Evolutionary conservation across 2,329 filamentous ascomycete genomes (phyloP), one percentile per base, ranked within the genome.

Genomic region (Penicillium sp.): DNA sequence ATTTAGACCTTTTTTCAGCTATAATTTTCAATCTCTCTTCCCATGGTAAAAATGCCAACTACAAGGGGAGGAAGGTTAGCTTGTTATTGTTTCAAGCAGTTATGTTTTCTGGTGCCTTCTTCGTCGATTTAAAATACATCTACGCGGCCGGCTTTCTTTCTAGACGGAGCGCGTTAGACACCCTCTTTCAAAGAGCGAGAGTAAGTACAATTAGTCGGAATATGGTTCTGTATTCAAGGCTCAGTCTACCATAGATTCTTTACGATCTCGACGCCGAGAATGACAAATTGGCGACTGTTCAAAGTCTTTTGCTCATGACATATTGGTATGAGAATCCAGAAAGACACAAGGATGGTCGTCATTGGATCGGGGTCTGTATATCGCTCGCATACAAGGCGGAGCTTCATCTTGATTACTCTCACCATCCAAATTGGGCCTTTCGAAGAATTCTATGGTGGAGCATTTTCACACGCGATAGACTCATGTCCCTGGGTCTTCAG

Each of bases 371-470:
- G 2, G 32, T 51, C 2, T 54, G 51, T 13, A 43, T 54, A 12
- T 51, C 47, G 1, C 47, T 54, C 5, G 47, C 47, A 21, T 50
- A 23, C 26, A 54, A 54, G 21, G 23, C 45, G 1, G 42, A 33
- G 10, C 47, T 54, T 7, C 48, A 54, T 36, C 33, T 45, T 2
- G 34, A 49, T 13, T 27, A 45, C 6, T 29, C 41, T 4, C 20
- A 34, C 2, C 18, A 41, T 12, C 26, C 40, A 8, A 12, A 34
- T 27, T 42, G 27, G 13, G 30, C 44, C 24, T 46, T 95, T n/a
- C 92, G 90, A 87, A 94, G 93, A 73, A 81, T 90, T 40, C 90
- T 95, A 60, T 96, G 91, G 91, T 96, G 91, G 91, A 93, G 88
- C 13, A 92, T 89, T 60, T 94, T 92, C 66, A 94, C 95, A 88